phyloP scores from a whole-genome alignment of 768 basidiomycete genomes.

The Suillus spraguei region DNA sequence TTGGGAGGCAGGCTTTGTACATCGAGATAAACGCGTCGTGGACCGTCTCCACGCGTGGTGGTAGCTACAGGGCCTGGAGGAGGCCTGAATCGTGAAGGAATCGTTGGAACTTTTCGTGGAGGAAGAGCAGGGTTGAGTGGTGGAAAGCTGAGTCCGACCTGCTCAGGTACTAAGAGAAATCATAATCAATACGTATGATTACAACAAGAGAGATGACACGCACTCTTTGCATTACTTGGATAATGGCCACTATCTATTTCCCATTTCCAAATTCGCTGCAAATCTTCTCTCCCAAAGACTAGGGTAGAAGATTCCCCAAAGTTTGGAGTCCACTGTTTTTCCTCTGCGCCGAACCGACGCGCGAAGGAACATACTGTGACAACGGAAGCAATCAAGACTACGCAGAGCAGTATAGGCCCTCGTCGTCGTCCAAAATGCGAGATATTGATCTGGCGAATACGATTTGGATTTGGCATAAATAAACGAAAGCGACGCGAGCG shows the following conservation, averaged over 20 bases:
- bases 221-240: constrained; percentile 79
- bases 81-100: constrained; percentile 51
- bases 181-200: constrained; percentile 8
- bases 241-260: constrained; percentile 94
- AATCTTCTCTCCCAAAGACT: constrained; percentile 73
- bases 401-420: constrained; percentile 53
- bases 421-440: constrained; percentile 60
- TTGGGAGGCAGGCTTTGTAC: constrained; percentile 60
- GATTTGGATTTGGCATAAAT: constrained; percentile 59
- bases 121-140: constrained; percentile 80
- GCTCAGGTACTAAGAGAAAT: constrained; percentile 61
- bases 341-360: constrained; percentile 60
- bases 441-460: constrained; percentile 58
- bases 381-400: constrained; percentile 48
- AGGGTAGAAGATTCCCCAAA: constrained; percentile 70
- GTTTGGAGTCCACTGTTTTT: constrained; percentile 63
- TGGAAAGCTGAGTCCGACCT: constrained; percentile 55
- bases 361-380: constrained; percentile 62
- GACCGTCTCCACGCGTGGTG: constrained; percentile 71
- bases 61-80: constrained; percentile 50
- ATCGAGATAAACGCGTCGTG: constrained; percentile 78
- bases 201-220: constrained; percentile 33
- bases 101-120: constrained; percentile 45
- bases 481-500: constrained; percentile 58
- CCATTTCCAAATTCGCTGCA: constrained; percentile 94